These are phyloP conservation scores for Vinca major DNA, from an alignment of 305 asterid genomes.

Conservation along the genomic window DNA sequence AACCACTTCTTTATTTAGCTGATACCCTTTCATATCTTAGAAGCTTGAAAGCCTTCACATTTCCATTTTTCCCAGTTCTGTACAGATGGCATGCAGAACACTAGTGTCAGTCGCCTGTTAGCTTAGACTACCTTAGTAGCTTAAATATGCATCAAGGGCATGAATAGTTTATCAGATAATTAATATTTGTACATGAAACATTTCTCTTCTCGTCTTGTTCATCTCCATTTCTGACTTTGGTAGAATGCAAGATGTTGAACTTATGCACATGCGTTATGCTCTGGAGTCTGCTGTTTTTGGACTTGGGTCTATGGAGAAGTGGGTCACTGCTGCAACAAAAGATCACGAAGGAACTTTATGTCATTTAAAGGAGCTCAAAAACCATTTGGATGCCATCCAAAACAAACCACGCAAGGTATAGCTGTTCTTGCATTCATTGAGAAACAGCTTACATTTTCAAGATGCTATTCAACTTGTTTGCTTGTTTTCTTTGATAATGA, in stretches of 20 bases:
- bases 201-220: constrained; percentile 12
- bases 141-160: neutral
- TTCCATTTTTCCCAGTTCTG: neutral
- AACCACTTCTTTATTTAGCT: neutral
- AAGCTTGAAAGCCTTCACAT: neutral
- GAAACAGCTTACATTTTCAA: neutral
- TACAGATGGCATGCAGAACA: neutral
- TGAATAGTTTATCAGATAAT: neutral
- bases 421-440: constrained; percentile 15
- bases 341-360: constrained; percentile 36
- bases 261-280: constrained; percentile 97
- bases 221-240: constrained; percentile 15
- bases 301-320: constrained; percentile 71
- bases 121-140: neutral
- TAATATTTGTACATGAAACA: neutral
- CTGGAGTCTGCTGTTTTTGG: constrained; percentile 87
- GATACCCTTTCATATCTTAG: neutral
- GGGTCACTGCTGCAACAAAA: constrained; percentile 44
- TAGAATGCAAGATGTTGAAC: constrained; percentile 98
- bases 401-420: constrained; percentile 79
- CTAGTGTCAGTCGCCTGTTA: constrained; percentile 1
- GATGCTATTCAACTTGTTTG: neutral
- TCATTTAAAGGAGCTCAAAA: constrained; percentile 71
- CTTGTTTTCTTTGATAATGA: constrained; percentile 7
- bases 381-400: constrained; percentile 75